phyloP scores from a whole-genome alignment of 176 grass and related monocot genomes.

The Hordeum marinum region DNA sequence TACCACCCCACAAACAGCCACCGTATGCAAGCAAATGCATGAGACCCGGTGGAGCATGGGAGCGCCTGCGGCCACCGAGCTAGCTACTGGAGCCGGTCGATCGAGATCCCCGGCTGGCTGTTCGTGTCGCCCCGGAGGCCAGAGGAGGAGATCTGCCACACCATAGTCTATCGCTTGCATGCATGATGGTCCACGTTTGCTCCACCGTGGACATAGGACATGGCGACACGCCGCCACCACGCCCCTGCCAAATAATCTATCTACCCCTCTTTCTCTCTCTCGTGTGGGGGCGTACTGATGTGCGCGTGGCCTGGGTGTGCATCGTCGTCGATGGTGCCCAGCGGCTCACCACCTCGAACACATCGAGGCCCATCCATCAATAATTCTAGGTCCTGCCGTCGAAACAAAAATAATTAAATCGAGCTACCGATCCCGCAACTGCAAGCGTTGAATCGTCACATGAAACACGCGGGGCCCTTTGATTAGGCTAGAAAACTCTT shows the following conservation, averaged over 20 bases:
- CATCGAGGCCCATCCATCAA: background rate
- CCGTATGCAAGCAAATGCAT: background rate
- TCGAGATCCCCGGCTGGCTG: background rate
- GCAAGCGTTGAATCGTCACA: background rate
- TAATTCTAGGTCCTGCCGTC: background rate
- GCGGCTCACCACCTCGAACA: background rate
- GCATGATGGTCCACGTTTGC: background rate
- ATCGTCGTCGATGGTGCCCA: background rate
- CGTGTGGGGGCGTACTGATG: background rate
- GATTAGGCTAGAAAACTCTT: background rate
- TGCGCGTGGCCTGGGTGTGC: background rate
- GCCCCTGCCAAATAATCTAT: background rate
- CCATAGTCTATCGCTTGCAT: background rate
- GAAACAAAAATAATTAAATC: background rate
- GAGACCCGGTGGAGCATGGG: conserved; percentile 2
- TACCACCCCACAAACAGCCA: background rate
- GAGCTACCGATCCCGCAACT: background rate
- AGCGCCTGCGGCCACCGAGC: background rate
- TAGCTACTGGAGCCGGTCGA: background rate
- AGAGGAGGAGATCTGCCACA: background rate
- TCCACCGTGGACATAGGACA: background rate
- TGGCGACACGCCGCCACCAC: background rate
- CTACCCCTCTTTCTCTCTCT: background rate
- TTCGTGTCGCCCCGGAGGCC: background rate
- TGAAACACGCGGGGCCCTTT: background rate